Conservation (phyloP, 257 asterid genomes). For the Handroanthus guayacan region DNA sequence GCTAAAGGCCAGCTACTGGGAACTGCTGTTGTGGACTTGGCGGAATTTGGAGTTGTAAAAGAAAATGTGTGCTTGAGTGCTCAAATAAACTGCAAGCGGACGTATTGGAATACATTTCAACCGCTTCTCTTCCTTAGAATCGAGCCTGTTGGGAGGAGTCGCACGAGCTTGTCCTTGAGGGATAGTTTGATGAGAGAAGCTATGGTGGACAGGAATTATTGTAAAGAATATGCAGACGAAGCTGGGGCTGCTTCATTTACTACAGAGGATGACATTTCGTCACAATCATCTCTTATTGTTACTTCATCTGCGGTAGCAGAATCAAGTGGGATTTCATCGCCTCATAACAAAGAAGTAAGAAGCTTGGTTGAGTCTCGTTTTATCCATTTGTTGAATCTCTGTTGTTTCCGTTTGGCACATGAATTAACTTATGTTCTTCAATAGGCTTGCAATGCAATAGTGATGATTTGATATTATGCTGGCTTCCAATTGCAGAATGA, state of each 20-base stretch:
- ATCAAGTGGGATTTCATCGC: conserved; percentile 64
- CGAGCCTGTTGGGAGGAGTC: conserved; percentile 56
- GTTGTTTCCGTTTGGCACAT: conserved; percentile 13
- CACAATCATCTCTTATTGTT: conserved; percentile 70
- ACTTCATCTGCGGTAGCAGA: conserved; percentile 63
- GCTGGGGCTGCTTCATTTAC: conserved; percentile 64
- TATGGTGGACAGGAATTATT: conserved; percentile 54
- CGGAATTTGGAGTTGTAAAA: conserved; percentile 64
- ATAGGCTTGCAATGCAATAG: conserved; percentile 6
- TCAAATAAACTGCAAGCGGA: conserved; percentile 73
- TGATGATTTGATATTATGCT: conserved; percentile 32
- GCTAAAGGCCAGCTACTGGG: conserved; percentile 79
- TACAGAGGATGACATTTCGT: conserved; percentile 81
- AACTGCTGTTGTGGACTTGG: conserved; percentile 74
- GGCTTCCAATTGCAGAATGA: conserved; percentile 55
- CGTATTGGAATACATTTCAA: conserved; percentile 71
- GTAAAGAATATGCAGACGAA: conserved; percentile 81
- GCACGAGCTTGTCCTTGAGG: conserved; percentile 54
- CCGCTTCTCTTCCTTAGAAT: conserved; percentile 68
- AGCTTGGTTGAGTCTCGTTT: background rate
- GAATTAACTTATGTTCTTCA: conserved; percentile 1
- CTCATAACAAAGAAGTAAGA: conserved; percentile 62
- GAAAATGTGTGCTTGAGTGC: conserved; percentile 53
- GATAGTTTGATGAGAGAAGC: conserved; percentile 55
- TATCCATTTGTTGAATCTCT: background rate